A percentile compares a stretch with the other conserved stretches of the same genome.
Evolutionary conservation across 805 yeast genomes (phyloP).

Genomic region (Debaryomyces castellii): DNA sequence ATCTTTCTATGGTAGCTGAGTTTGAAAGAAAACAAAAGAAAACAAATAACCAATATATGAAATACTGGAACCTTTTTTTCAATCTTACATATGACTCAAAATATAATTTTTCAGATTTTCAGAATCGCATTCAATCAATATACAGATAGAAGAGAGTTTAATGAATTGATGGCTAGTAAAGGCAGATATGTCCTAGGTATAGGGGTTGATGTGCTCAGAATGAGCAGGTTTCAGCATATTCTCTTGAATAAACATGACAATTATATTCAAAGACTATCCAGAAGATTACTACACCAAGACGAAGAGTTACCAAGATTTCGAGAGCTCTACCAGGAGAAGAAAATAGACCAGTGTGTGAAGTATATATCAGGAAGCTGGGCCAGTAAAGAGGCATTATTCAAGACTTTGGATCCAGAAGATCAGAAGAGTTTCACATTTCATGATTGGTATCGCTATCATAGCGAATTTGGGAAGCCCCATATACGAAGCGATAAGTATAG

Average conservation of each 20-base stretch:
- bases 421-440: slow-evolving; percentile 57
- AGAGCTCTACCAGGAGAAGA: slow-evolving; percentile 7
- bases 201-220: slow-evolving; percentile 57
- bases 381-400: slow-evolving; percentile 70
- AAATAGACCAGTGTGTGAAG: slow-evolving; percentile 24
- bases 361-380: slow-evolving; percentile 66
- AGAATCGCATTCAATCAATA: background rate
- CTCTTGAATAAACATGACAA: slow-evolving; percentile 31
- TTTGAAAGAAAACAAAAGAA: background rate
- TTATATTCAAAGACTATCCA: slow-evolving; percentile 38
- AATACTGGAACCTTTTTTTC: background rate
- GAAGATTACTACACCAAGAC: slow-evolving; percentile 51
- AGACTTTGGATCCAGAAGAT: slow-evolving; percentile 48
- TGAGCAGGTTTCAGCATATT: slow-evolving; percentile 46
- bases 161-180: slow-evolving; percentile 1
- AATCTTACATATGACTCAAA: background rate
- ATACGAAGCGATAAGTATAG: slow-evolving; percentile 32
- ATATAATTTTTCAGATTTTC: background rate
- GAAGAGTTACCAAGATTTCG: slow-evolving; percentile 39
- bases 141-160: background rate
- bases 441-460: slow-evolving; percentile 55
- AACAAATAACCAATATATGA: background rate
- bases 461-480: slow-evolving; percentile 43
- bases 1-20: no score
- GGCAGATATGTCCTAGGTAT: slow-evolving; percentile 35